These are phyloP conservation scores for Eucalyptus curtisii DNA, from an alignment of 345 rosid genomes.

Conservation along the genomic window DNA sequence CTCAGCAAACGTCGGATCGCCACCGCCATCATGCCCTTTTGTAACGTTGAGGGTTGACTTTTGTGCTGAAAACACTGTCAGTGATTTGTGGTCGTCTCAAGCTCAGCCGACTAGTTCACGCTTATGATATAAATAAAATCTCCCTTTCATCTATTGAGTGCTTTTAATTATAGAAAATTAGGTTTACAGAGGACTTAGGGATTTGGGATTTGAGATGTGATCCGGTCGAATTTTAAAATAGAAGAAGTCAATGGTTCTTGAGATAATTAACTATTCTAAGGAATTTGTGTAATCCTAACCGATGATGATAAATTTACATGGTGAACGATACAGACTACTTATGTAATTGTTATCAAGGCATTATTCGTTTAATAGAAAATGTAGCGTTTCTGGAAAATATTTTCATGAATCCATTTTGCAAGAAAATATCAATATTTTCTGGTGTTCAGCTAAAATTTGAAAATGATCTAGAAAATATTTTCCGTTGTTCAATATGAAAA, in stretches of 20 bases:
- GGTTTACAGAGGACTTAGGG: neutral
- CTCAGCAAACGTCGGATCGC: too few relatives aligned
- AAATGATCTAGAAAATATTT: too few relatives aligned
- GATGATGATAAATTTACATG: too few relatives aligned
- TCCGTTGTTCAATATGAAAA: too few relatives aligned
- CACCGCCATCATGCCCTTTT: neutral
- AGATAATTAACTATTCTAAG: too few relatives aligned
- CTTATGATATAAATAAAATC: neutral
- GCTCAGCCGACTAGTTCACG: neutral
- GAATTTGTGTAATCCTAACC: too few relatives aligned
- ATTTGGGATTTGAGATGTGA: neutral
- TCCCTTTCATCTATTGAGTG: neutral
- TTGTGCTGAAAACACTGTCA: neutral
- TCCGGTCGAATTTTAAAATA: neutral
- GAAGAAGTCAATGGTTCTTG: neutral
- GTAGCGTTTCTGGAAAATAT: too few relatives aligned
- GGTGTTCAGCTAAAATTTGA: fast-evolving
- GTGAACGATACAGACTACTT: fast-evolving
- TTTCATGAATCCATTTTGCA: too few relatives aligned
- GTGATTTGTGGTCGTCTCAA: neutral
- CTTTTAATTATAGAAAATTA: neutral
- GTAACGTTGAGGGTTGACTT: neutral
- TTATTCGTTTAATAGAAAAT: fast-evolving
- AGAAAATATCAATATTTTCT: too few relatives aligned
- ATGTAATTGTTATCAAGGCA: too few relatives aligned